phyloP scores from a whole-genome alignment of 805 yeast genomes.

The Saccharomyces kudriavzevii region DNA sequence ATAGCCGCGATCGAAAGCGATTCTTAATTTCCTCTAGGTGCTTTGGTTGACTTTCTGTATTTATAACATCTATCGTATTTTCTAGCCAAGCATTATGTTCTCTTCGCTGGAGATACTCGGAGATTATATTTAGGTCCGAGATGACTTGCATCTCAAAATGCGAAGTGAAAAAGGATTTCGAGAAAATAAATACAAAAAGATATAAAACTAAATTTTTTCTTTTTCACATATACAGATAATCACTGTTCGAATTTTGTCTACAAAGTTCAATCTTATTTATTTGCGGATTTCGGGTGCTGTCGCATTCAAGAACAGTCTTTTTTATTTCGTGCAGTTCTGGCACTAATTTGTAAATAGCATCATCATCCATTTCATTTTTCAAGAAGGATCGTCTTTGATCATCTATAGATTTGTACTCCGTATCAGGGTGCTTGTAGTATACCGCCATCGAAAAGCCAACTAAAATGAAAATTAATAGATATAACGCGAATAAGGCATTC shows the following conservation, averaged over 20 bases:
- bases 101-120: not conserved
- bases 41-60: not conserved
- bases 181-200: not conserved
- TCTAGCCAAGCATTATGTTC: not conserved
- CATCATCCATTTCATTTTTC: constrained; percentile 38
- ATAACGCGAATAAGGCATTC: constrained; percentile 81
- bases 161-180: not conserved
- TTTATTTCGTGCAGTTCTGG: constrained; percentile 30
- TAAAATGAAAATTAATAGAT: constrained; percentile 75
- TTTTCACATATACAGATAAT: not conserved
- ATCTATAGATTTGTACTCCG: constrained; percentile 84
- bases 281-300: constrained; percentile 27
- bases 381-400: constrained; percentile 92
- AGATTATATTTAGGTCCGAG: not conserved
- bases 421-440: constrained; percentile 85
- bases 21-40: too few relatives aligned
- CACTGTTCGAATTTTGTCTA: constrained; percentile 5
- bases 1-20: too few relatives aligned
- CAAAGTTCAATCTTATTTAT: constrained; percentile 17
- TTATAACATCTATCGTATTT: constrained; percentile 4
- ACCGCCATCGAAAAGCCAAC: constrained; percentile 80
- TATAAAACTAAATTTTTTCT: constrained; percentile 6
- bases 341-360: constrained; percentile 20
- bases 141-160: not conserved
- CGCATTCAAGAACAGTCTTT: constrained; percentile 30